These are phyloP conservation scores for Corymbia maculata DNA, from an alignment of 345 rosid species.

Conservation along the genomic window DNA sequence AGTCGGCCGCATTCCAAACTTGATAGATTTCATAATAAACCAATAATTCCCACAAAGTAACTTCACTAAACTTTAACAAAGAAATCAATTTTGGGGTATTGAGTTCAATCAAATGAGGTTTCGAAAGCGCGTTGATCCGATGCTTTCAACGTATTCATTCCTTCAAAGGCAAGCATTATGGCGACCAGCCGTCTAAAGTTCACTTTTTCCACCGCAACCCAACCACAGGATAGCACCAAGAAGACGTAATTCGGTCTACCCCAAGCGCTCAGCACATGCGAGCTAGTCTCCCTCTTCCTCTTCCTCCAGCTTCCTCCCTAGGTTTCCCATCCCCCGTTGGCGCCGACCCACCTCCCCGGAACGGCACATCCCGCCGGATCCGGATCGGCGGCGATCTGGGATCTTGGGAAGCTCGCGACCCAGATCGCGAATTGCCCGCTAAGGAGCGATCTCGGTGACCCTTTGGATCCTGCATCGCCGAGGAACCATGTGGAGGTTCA, in stretches of 20 bases:
- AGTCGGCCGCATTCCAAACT: background rate
- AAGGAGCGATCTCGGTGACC: background rate
- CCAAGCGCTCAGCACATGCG: background rate
- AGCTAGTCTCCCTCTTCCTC: background rate
- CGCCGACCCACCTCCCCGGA: background rate
- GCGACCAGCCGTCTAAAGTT: background rate
- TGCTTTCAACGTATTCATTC: background rate
- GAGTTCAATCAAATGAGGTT: background rate
- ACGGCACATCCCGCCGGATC: background rate
- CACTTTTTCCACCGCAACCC: background rate
- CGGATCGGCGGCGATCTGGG: background rate
- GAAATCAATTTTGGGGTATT: background rate
- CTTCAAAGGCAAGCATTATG: background rate
- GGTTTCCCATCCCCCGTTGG: background rate
- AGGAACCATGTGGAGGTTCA: conserved; percentile 85
- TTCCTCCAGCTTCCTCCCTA: background rate
- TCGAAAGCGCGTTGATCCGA: background rate
- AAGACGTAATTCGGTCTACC: background rate
- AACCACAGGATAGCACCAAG: background rate
- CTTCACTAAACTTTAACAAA: background rate
- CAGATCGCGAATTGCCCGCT: background rate
- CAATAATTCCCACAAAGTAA: background rate
- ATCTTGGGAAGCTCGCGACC: background rate
- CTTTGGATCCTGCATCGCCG: background rate
- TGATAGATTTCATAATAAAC: background rate